Conservation (phyloP, 2,329 filamentous ascomycete species). For the Sporothrix globosa region DNA sequence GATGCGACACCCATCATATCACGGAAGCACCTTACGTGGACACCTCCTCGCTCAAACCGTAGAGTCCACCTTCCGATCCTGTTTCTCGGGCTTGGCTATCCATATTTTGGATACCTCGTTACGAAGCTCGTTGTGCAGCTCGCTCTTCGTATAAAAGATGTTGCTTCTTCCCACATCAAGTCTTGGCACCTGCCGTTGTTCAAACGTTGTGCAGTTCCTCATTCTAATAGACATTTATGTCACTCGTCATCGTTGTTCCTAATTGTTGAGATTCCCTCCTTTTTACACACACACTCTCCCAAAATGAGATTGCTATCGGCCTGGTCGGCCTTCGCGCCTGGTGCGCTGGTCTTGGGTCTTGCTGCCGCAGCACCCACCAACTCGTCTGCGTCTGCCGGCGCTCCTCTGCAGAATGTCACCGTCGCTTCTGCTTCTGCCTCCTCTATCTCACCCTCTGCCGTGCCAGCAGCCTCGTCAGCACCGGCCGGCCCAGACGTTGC, state of each 20-base stretch:
- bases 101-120: neutral
- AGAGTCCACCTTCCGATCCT: constrained; percentile 11
- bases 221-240: neutral
- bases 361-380: constrained; percentile 30
- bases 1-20: constrained; percentile 9
- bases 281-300: neutral
- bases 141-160: no score
- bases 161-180: no score
- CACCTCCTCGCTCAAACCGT: constrained; percentile 15
- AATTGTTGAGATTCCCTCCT: neutral
- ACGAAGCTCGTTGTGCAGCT: no score
- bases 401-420: neutral
- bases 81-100: neutral
- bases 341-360: constrained; percentile 16
- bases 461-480: neutral
- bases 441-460: neutral
- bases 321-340: constrained; percentile 29
- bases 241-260: neutral
- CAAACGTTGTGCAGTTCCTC: neutral
- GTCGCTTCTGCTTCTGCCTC: neutral
- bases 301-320: constrained; percentile 28
- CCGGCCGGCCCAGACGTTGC: neutral
- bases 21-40: neutral
- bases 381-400: neutral
- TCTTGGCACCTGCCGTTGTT: neutral